These are phyloP conservation scores for Coemansia sp. DNA, from an alignment of 192 early-diverging fungal species.

Conservation along the genomic window DNA sequence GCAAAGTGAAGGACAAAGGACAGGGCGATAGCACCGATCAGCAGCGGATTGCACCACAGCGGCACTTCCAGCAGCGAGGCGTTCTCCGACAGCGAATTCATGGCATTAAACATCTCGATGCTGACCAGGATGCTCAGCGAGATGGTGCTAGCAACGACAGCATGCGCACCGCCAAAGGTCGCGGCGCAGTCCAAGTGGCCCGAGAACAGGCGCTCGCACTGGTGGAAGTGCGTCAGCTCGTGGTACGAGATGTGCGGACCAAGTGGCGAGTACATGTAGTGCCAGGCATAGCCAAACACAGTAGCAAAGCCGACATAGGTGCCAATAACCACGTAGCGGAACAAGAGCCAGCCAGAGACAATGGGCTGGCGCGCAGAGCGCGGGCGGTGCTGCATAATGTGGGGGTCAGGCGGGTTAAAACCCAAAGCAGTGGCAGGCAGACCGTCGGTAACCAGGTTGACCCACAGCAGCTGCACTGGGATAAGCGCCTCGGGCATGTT, in stretches of 20 bases:
- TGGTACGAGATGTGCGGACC: slow-evolving; percentile 89
- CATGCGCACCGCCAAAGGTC: slow-evolving; percentile 81
- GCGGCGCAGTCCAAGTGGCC: slow-evolving; percentile 83
- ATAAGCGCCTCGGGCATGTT: slow-evolving; percentile 98
- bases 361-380: slow-evolving; percentile 85
- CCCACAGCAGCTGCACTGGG: slow-evolving; percentile 98
- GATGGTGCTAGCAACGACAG: slow-evolving; percentile 92
- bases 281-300: slow-evolving; percentile 98
- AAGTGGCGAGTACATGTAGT: slow-evolving; percentile 92
- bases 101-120: slow-evolving; percentile 99
- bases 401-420: slow-evolving; percentile 96
- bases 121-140: slow-evolving; percentile 94
- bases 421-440: slow-evolving; percentile 97
- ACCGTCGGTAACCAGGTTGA: slow-evolving; percentile 98
- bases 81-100: slow-evolving; percentile 97
- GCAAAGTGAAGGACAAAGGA: slow-evolving; percentile 95
- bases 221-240: slow-evolving; percentile 94
- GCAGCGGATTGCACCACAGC: slow-evolving; percentile 90
- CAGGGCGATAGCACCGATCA: slow-evolving; percentile 80
- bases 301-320: slow-evolving; percentile 92
- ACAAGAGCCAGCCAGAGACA: slow-evolving; percentile 92
- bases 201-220: slow-evolving; percentile 84
- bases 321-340: slow-evolving; percentile 94
- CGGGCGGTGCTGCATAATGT: slow-evolving; percentile 94
- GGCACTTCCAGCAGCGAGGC: slow-evolving; percentile 89